Base-by-base conservation (phyloP, 1,284 basidiomycete species). In the Ceratobasidium papillatum region DNA sequence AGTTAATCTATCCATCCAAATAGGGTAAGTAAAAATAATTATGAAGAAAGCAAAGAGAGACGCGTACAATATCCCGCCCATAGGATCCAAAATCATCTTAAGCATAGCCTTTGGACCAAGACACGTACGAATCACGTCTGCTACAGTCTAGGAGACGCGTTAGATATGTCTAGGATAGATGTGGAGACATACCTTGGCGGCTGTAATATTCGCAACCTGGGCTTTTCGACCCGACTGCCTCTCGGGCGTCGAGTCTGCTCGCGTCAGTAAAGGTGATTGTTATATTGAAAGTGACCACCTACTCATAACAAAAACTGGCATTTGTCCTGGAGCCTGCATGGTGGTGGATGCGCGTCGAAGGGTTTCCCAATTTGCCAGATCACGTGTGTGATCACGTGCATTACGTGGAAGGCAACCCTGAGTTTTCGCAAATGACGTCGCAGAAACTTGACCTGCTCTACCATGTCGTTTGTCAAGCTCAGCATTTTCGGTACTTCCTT, bases 71-170 rank as follows among this genome's bases (percentile, higher is more conserved):
- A 98, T 98, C 71, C 96, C 95, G 74, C 96, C 96, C 96, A 98
- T 98, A 2, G 96, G 95, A 85, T 99, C 96, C 62, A 98, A 85
- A 79, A 99, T 98, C 97, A 99, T 99, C 87, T 99, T 99, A 77
- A 99, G 87, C 97, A 99, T 99, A 54, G 96, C 91, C 82, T 98
- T 97, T 3, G 97, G 97, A 5, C 98, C 97, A 41, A 99, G 84
- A 89, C 97, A 99, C 79, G 96, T 99, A 77, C 96, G 85, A 79
- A 99, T 99, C n/a, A 99, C 96, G 87, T 99, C 97, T 78, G 97
- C 94, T 1, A 99, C 97, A 19, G 96, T 98, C 94, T 96, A 62
- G 45, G 22, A 19, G 19, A 19, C 51, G 78, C 51, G 52, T 75
- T 32, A 27, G 54, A 56, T 64, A 49, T 54, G 58, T 54, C 19